phyloP scores from a whole-genome alignment of 2,329 filamentous ascomycete genomes.

The Didymella arachidicola region DNA sequence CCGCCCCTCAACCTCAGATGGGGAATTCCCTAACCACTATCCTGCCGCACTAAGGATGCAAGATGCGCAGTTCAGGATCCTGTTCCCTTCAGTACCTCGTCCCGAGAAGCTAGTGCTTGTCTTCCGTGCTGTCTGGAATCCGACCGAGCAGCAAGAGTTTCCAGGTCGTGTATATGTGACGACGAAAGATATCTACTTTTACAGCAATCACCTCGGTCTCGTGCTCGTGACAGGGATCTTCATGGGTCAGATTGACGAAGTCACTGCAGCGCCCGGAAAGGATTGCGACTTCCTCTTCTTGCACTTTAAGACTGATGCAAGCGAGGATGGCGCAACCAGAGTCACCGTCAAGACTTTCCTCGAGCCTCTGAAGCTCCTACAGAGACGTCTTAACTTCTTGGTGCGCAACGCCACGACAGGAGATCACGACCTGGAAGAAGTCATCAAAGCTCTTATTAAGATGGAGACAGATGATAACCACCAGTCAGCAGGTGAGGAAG shows the following conservation, averaged over 20 bases:
- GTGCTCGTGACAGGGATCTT: constrained; percentile 82
- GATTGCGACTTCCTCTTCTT: constrained; percentile 94
- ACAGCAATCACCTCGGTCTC: constrained; percentile 91
- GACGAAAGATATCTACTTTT: constrained; percentile 88
- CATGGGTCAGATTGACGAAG: constrained; percentile 80
- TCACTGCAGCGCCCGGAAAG: constrained; percentile 86
- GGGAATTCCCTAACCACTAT: constrained; percentile 75
- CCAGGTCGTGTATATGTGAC: constrained; percentile 89
- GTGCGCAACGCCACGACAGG: constrained; percentile 80
- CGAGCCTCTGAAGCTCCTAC: constrained; percentile 82
- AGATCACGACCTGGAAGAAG: constrained; percentile 72
- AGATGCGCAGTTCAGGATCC: constrained; percentile 88
- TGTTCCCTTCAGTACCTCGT: constrained; percentile 81
- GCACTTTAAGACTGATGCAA: constrained; percentile 72
- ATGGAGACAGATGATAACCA: constrained; percentile 69
- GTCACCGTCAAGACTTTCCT: constrained; percentile 93
- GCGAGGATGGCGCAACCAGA: constrained; percentile 70
- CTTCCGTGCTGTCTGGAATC: constrained; percentile 89
- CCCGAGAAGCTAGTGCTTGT: constrained; percentile 88
- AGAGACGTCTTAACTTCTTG: constrained; percentile 83
- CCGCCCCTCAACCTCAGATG: constrained; percentile 31
- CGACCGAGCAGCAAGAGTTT: constrained; percentile 78
- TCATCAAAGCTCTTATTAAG: constrained; percentile 75
- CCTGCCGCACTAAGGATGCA: constrained; percentile 83
- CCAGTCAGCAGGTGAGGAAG: constrained; percentile 78